Evolutionary conservation across 352 stramenopile genomes (phyloP).

Genomic region (Phytophthora boehmeriae): DNA sequence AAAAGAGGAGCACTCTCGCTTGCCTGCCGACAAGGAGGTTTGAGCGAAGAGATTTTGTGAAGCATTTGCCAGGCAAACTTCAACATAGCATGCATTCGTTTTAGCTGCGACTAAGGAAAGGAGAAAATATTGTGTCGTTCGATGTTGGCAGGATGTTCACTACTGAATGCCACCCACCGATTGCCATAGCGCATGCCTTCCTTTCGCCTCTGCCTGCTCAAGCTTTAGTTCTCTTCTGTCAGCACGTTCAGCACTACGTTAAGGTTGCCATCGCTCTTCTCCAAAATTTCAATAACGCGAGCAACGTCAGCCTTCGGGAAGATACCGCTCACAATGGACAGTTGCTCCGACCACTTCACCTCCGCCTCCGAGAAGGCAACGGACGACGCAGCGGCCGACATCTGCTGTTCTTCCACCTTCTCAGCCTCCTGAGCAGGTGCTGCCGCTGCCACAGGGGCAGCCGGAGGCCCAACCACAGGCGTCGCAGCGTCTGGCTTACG

Average conservation of each 20-base stretch:
- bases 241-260: constrained; percentile 79
- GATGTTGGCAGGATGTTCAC: not conserved
- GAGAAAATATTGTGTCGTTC: not conserved
- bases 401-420: constrained; percentile 12
- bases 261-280: constrained; percentile 69
- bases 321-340: constrained; percentile 66
- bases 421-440: constrained; percentile 22
- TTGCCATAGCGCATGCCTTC: too few species aligned
- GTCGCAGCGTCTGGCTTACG: constrained; percentile 21
- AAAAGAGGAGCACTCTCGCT: too few species aligned
- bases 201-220: not conserved
- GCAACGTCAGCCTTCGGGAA: constrained; percentile 58
- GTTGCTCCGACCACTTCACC: constrained; percentile 74
- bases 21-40: too few species aligned
- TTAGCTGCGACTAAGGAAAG: not conserved
- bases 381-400: constrained; percentile 23
- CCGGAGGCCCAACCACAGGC: constrained; percentile 6
- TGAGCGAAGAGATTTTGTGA: too few species aligned
- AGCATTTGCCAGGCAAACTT: too few species aligned
- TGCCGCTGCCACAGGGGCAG: not conserved
- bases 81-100: not conserved
- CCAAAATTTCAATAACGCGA: constrained; percentile 61
- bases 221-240: constrained; percentile 60
- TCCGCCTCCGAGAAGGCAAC: constrained; percentile 65
- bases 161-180: not conserved